Evolutionary conservation across 2,329 filamentous ascomycete genomes (phyloP).

Genomic region (Chrysosporium keratinophilum): DNA sequence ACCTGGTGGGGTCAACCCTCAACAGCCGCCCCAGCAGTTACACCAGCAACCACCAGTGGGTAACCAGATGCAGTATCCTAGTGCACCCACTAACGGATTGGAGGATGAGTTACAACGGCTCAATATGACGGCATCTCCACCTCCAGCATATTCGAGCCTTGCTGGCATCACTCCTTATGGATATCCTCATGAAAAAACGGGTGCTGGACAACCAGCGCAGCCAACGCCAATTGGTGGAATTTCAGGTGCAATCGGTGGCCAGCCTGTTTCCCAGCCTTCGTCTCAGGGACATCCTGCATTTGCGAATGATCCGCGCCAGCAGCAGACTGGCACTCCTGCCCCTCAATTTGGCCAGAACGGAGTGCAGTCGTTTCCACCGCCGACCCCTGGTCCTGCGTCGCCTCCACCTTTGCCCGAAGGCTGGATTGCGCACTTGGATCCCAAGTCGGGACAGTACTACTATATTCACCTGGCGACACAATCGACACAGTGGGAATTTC

Average conservation of each 20-base stretch:
- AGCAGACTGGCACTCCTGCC: constrained; percentile 13
- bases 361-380: constrained; percentile 17
- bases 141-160: constrained; percentile 88
- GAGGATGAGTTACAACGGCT: constrained; percentile 79
- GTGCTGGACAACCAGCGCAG: constrained; percentile 16
- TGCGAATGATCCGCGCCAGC: constrained; percentile 61
- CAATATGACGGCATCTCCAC: constrained; percentile 70
- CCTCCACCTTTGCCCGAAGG: constrained; percentile 91
- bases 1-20: constrained; percentile 27
- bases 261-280: constrained; percentile 18
- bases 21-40: constrained; percentile 24
- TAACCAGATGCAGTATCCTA: constrained; percentile 18
- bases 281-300: constrained; percentile 68
- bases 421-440: constrained; percentile 94
- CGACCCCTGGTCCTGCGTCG: constrained; percentile 56
- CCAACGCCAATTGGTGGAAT: constrained; percentile 18
- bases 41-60: constrained; percentile 19
- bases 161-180: constrained; percentile 35
- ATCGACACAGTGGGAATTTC: constrained; percentile 97
- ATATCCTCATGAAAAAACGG: constrained; percentile 78
- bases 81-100: constrained; percentile 52
- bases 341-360: constrained; percentile 4
- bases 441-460: constrained; percentile 94
- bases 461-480: constrained; percentile 95
- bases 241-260: constrained; percentile 16